Evolutionary conservation across 208 protist genomes (phyloP), one percentile per base, ranked within the genome.

Genomic region (Trypanosoma avium): DNA sequence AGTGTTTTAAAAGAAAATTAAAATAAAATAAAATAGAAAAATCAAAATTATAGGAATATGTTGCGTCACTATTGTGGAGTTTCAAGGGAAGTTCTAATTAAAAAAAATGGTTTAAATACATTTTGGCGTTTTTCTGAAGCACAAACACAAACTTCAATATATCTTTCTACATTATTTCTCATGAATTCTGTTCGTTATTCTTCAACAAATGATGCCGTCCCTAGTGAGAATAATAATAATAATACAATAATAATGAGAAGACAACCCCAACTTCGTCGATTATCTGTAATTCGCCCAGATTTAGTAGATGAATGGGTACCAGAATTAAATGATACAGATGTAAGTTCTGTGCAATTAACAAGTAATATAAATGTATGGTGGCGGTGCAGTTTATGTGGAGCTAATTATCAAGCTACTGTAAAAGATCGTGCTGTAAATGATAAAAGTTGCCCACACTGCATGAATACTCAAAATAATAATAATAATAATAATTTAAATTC

Each of bases 301-400:
- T 62, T 93, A 1, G 56, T 93, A 0, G 84, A 86, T 35, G 87
- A 93, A 36, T 93, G 87, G 84, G 70, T 93, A 10, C 83, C 87
- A 6, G 83, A 93, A 68, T 57, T 88, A 38, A 93, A 93, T 56
- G 87, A 90, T 29, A 60, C 73, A 10, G 81, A 86, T 59, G 84
- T 84, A 29, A 71, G 77, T 48, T 55, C 68, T 0, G 77, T 93
- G 5, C 64, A 35, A 10, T 88, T 68, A 29, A 64, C 50, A 19
- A 74, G 61, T 27, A 35, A 66, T 10, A 24, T 72, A 21, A 33
- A 22, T 1, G 67, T 64, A 0, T 71, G 77, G 40, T 88, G 81
- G 84, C 66, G 73, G 33, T 93, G 87, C 61, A 38, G 53, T 15
- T 54, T 29, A 8, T 93, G 87, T 47, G 58, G 67, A 6, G 38